Evolutionary conservation across 1,284 basidiomycete genomes (phyloP), one percentile per base, ranked within the genome.

Genomic region (Boletus holoroseus): DNA sequence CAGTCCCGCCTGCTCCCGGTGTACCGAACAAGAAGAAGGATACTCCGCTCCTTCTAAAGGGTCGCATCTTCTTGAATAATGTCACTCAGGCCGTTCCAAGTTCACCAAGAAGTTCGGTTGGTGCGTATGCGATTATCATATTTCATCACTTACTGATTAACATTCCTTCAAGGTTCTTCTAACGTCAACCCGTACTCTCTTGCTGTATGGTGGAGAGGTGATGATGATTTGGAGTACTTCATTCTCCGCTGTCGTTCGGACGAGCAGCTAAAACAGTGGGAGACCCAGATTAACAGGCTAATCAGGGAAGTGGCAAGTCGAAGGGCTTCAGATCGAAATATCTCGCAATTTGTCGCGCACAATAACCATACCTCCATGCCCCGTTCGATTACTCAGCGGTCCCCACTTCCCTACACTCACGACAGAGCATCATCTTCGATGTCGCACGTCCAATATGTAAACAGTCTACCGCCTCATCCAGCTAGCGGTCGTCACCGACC

Each of bases 1-100:
- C 75, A 15, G 69, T 77, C 22, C 57, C 73, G 2, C 66, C 77
- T 9, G 71, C 73, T 8, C 75, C 78, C 24, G 75, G 76, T 48
- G 77, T 72, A 22, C 71, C 78, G 22, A 76, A 81, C 34, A 82
- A 81, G 69, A 83, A 86, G 71, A 85, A 84, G 66, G 88, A 78
- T 61, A 88, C 86, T 0, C 87, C 87, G 16, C 77, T 98, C 32
- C 81, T 95, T 45, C 73, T 99, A 55, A 99, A 99, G 67, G 96
- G 96, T 2, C 83, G 96, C 31, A 99, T 99, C 59, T 99, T 98
- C 71, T 78, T 98, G 61, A 94, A 93, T 61, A 99, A 99, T 62
- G 93, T 99, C 40, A 94, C 91, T 0, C 81, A 87, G 57, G 85
- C 88, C 18, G 71, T 79, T 46, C 75, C 79, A 34, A 73, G 70